Evolutionary conservation across 257 asterid genomes (phyloP).

Genomic region (Gentiana macrophylla): DNA sequence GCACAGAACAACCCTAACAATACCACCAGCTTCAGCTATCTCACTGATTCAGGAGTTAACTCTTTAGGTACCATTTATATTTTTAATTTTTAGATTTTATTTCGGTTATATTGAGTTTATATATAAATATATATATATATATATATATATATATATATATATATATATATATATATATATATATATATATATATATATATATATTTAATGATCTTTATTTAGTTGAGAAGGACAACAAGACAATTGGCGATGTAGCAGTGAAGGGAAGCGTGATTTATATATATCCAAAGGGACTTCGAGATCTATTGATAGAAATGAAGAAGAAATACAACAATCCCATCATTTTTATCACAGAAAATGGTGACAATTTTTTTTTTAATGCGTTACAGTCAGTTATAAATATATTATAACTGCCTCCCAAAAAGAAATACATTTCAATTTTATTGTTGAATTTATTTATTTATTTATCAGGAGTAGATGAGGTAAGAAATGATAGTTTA

Average conservation of each 20-base stretch:
- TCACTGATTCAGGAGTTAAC: slow-evolving; percentile 11
- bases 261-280: slow-evolving; percentile 25
- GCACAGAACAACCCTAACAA: slow-evolving; percentile 6
- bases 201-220: background rate
- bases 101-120: background rate
- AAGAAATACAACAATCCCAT: slow-evolving; percentile 21
- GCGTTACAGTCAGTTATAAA: too few relatives aligned
- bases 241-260: slow-evolving; percentile 12
- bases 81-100: too few relatives aligned
- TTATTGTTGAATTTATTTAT: too few relatives aligned
- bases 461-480: slow-evolving; percentile 18
- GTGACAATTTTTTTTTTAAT: slow-evolving; percentile 2
- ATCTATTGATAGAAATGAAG: slow-evolving; percentile 15
- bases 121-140: too few relatives aligned
- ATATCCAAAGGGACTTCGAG: slow-evolving; percentile 28
- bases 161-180: too few relatives aligned
- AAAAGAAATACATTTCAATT: too few relatives aligned
- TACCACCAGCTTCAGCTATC: slow-evolving; percentile 1
- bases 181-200: too few relatives aligned
- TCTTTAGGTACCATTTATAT: slow-evolving; percentile 1
- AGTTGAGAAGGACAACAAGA: slow-evolving; percentile 3
- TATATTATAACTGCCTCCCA: background rate
- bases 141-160: too few relatives aligned
- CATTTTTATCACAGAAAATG: slow-evolving; percentile 30
- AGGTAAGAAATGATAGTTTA: slow-evolving; percentile 19